Base-by-base conservation (phyloP, 2,329 filamentous ascomycete species). In the Aspergillus tamarii region DNA sequence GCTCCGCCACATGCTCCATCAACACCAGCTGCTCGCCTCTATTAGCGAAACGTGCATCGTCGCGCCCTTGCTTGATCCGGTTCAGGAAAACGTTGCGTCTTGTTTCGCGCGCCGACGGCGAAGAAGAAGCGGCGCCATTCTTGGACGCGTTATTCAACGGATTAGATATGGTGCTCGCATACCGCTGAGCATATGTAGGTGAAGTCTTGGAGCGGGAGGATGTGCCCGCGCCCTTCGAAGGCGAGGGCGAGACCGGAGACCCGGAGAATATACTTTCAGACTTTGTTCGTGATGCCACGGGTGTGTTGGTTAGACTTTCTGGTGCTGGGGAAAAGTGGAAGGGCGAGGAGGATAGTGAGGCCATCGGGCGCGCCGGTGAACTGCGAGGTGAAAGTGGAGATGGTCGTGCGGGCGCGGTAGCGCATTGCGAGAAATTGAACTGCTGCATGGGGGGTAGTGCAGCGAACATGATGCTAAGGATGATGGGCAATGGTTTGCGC, bases 1-100 rank as follows among this genome's bases (percentile, higher is more conserved):
- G 73, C 69, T 76, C 78, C 60, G 71, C 74, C 61, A 77, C 69
- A 70, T 75, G 75, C 64, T 82, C 81, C 77, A 75, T 78, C 67
- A 71, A 78, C 73, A 76, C 77, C 63, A 78, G 75, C 74, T 76
- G 80, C 70, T 76, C 84, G 67, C 76, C 79, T 66, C 73, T 78
- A 66, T 71, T 72, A 64, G 79, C 76, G 60, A 78, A 79, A 9
- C 77, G 74, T 0, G 72, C 74, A 41, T 72, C 69, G 16, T 81
- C 78, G 34, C 81, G 77, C 48, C 76, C 75, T n/a, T 70, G 71
- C 56, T 75, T 77, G 21, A 82, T 73, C 26, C 77, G 75, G 65
- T 81, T 81, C 3, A 82, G 67, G 60, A 82, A 83, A 52, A 74
- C 71, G 26, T 72, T 74, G 57, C 78, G 78, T 30, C 77, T 74